Percentiles rank a stretch among this genome's conserved stretches.
These are phyloP conservation scores for Abrus precatorius DNA, from an alignment of 306 rosid genomes.

Conservation along the genomic window DNA sequence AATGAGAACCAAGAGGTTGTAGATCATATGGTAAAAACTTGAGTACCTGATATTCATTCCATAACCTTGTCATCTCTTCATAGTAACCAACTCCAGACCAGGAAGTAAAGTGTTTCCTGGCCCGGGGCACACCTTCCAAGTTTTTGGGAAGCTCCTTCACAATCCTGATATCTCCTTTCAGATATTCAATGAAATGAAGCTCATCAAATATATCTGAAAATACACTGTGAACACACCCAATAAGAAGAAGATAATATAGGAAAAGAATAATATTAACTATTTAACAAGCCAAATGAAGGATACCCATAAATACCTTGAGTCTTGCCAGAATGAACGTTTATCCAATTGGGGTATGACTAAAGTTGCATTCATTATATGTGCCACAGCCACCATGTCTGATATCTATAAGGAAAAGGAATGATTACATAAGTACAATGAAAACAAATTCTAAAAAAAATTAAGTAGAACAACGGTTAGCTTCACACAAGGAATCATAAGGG, in stretches of 20 bases:
- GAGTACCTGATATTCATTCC: constrained; percentile 86
- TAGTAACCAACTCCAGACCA: constrained; percentile 84
- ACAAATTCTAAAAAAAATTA: not conserved
- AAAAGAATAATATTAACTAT: constrained; percentile 17
- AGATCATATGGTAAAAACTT: constrained; percentile 35
- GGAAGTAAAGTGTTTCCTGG: constrained; percentile 91
- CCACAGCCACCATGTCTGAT: constrained; percentile 96
- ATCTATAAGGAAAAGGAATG: constrained; percentile 61
- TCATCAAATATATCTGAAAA: constrained; percentile 94
- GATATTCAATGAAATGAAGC: constrained; percentile 78
- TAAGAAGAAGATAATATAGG: constrained; percentile 37
- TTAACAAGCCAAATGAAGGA: constrained; percentile 12
- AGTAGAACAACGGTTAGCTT: constrained; percentile 33
- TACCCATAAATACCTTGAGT: constrained; percentile 68
- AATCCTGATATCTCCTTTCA: constrained; percentile 73
- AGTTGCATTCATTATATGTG: constrained; percentile 89
- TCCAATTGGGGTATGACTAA: constrained; percentile 92
- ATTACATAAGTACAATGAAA: constrained; percentile 21
- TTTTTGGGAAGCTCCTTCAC: constrained; percentile 77
- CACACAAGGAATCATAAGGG: constrained; percentile 39
- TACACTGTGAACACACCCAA: constrained; percentile 60
- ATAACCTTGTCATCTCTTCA: constrained; percentile 77
- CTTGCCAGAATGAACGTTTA: constrained; percentile 94
- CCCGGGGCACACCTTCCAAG: constrained; percentile 74
- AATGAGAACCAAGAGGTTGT: constrained; percentile 43